These are phyloP conservation scores for Penicillium griseofulvum DNA, from an alignment of 2,329 filamentous ascomycete species.

Conservation along the genomic window DNA sequence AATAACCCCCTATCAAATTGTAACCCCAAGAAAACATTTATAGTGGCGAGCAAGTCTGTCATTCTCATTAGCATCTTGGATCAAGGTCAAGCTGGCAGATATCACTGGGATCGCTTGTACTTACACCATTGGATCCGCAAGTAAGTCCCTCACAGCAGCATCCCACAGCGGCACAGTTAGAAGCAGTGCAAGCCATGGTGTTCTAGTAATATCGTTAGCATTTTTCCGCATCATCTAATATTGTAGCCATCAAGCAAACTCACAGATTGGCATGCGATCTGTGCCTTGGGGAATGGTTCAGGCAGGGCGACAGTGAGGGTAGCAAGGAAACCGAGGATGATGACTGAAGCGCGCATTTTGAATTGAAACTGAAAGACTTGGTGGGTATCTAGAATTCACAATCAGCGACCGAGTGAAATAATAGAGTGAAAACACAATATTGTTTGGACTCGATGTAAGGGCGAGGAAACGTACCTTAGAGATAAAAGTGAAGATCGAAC, in stretches of 20 bases:
- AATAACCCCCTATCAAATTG: neutral
- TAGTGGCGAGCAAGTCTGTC: neutral
- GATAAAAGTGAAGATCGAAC: neutral
- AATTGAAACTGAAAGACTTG: neutral
- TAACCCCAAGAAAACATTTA: neutral
- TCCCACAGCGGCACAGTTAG: neutral
- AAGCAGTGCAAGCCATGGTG: conserved; percentile 2
- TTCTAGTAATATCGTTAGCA: neutral
- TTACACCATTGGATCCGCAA: conserved; percentile 5
- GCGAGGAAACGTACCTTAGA: neutral
- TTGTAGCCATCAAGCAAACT: neutral
- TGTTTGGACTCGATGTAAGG: neutral
- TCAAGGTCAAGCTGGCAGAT: neutral
- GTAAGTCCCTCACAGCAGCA: conserved; percentile 9
- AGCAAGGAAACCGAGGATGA: conserved; percentile 16
- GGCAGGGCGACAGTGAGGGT: conserved; percentile 12
- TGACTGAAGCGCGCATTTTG: conserved; percentile 16
- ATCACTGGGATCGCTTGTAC: neutral
- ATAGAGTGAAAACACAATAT: neutral
- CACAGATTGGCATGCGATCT: conserved; percentile 2
- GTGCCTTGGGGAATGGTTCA: conserved; percentile 10
- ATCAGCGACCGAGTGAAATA: neutral
- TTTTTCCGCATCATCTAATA: fast-evolving
- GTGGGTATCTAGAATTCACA: conserved; percentile 1
- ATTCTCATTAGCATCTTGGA: neutral